Base-by-base conservation (phyloP, 2,329 filamentous ascomycete genomes). In the Cladosporium halotolerans region DNA sequence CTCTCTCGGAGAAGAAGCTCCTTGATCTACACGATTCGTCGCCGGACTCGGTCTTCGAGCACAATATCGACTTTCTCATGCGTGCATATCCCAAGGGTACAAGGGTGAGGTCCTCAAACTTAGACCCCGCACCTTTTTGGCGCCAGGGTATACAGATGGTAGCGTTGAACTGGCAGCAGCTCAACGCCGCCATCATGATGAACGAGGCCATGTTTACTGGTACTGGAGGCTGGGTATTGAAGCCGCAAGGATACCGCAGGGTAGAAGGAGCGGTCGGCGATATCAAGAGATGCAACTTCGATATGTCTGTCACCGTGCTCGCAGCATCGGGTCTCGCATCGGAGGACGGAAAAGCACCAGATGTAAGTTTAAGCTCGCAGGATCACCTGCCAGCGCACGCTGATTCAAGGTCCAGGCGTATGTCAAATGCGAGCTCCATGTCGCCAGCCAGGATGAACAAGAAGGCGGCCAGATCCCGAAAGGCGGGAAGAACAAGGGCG, bases 131-230 rank as follows among this genome's bases (percentile, higher is more conserved):
- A 1, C 78, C 85, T 3, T 93, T 91, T 70, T 96, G 91, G 91
- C 80, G 89, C 32, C 85, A 88, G 59, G 91, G 91, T 11, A 85
- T 95, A 3, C 91, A 96, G 70, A 85, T 96, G 61, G 89, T 95
- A 1, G 91, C 91, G 0, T 75, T 97, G 56, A 96, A 96, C 72
- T 97, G 91, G 89, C 91, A 97, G 70, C 85, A 84, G 57, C 84
- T 87, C 69, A 90, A 96, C 64, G 86, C 89, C 61, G 90, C 89
- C 32, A 95, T 95, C 85, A 96, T 96, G 92, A 79, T 96, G 11
- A 96, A 96, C 66, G 85, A 93, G 65, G 91, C 83, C 61, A 93
- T 95, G 89, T 96, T 96, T 70, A 80, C 83, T 1, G 87, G 83
- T 9, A 86, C 88, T 47, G 75, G 81, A 40, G 91, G 92, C 39